These are phyloP conservation scores for Ligustrum vulgare DNA, from an alignment of 257 asterid species.

Conservation along the genomic window DNA sequence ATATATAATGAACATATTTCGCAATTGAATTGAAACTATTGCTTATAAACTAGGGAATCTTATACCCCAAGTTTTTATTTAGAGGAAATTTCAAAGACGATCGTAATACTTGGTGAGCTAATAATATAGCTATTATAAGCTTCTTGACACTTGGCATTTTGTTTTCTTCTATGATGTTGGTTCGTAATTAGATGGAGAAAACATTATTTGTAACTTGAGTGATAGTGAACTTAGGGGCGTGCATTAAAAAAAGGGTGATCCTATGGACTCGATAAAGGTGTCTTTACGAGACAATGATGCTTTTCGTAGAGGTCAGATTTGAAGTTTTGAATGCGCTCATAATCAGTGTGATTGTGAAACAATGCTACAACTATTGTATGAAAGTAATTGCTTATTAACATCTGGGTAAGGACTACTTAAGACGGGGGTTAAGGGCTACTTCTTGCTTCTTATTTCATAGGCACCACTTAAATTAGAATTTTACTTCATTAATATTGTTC, in stretches of 20 bases:
- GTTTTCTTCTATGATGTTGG: constrained; percentile 6
- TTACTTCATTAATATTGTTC: too few species aligned
- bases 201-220: not conserved
- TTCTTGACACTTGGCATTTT: not conserved
- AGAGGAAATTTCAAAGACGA: constrained; percentile 9
- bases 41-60: constrained; percentile 20
- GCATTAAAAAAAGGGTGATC: not conserved
- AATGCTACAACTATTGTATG: not conserved
- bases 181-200: not conserved
- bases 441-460: too few species aligned
- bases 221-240: not conserved
- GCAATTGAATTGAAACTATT: not conserved
- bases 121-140: not conserved
- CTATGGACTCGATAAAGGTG: not conserved
- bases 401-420: too few species aligned
- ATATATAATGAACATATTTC: constrained; percentile 1
- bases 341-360: not conserved
- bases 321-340: not conserved
- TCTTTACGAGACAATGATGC: not conserved
- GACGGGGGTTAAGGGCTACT: too few species aligned
- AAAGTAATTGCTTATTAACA: constrained; percentile 2
- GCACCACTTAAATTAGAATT: too few species aligned
- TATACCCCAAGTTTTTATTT: not conserved
- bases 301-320: too few species aligned
- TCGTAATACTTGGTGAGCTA: constrained; percentile 15